Percentiles rank a stretch among this genome's conserved stretches.
phyloP scores from a whole-genome alignment of 2,329 filamentous ascomycete species.

The Plectosphaerella plurivora region DNA sequence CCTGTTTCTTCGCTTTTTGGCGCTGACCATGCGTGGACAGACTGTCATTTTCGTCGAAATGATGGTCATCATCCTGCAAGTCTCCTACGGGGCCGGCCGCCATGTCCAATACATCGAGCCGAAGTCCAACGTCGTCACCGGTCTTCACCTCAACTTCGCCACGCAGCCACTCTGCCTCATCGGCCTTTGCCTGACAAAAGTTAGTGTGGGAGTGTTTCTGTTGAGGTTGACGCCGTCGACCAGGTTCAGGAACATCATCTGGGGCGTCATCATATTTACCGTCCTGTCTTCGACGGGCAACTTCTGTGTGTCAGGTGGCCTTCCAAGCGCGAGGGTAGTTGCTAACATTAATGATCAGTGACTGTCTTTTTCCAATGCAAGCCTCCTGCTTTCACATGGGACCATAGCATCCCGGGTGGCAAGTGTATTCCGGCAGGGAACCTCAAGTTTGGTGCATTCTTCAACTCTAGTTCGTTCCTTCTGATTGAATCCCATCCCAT shows the following conservation, averaged over 20 bases:
- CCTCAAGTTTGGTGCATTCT: conserved; percentile 20
- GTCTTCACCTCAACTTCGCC: conserved; percentile 23
- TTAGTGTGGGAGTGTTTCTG: conserved; percentile 23
- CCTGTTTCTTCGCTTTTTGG: too few relatives aligned
- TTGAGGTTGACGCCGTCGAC: conserved; percentile 17
- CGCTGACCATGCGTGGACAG: neutral
- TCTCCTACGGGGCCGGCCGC: conserved; percentile 18
- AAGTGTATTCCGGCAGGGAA: conserved; percentile 16
- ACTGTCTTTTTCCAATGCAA: conserved; percentile 20
- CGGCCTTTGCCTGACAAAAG: conserved; percentile 19
- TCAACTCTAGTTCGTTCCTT: conserved; percentile 13
- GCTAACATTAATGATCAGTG: conserved; percentile 6
- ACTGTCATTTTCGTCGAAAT: conserved; percentile 18
- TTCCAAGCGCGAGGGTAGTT: too few relatives aligned
- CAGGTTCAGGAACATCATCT: conserved; percentile 14
- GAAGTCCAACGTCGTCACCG: conserved; percentile 13
- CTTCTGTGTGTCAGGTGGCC: conserved; percentile 11
- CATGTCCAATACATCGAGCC: conserved; percentile 21
- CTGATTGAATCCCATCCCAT: too few relatives aligned
- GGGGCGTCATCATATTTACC: conserved; percentile 18
- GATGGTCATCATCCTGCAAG: conserved; percentile 21
- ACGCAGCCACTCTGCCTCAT: conserved; percentile 23
- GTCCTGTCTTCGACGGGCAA: conserved; percentile 17
- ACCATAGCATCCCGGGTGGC: conserved; percentile 11
- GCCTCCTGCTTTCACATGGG: conserved; percentile 17